Percentiles rank a stretch among this genome's conserved stretches.
These are phyloP conservation scores for Porpolomopsis calyptriformis DNA, from an alignment of 768 basidiomycete species.

Conservation along the genomic window DNA sequence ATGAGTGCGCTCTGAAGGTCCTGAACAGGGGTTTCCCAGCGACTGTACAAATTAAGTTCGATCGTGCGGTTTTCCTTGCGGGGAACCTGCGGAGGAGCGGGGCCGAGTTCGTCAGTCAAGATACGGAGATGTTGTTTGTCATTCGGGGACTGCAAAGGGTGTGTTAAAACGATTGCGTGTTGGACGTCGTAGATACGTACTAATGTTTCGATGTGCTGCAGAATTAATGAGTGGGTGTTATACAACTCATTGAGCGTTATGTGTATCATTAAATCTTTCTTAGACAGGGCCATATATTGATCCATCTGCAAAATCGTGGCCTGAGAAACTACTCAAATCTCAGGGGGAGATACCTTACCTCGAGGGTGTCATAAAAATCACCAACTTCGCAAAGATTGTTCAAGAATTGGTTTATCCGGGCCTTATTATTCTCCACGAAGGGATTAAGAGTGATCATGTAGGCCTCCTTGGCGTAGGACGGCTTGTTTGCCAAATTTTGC, in stretches of 20 bases:
- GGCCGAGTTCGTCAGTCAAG: slow-evolving; percentile 89
- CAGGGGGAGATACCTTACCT: slow-evolving; percentile 43
- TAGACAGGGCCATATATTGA: slow-evolving; percentile 99
- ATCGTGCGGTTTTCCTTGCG: slow-evolving; percentile 96
- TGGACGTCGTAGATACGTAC: slow-evolving; percentile 27
- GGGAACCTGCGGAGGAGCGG: slow-evolving; percentile 90
- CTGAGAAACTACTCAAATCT: neutral
- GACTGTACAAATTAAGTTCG: slow-evolving; percentile 85
- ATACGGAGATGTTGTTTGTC: slow-evolving; percentile 97
- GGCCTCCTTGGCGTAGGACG: slow-evolving; percentile 92
- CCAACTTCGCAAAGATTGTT: slow-evolving; percentile 97
- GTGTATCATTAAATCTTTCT: slow-evolving; percentile 97
- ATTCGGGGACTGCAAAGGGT: slow-evolving; percentile 66
- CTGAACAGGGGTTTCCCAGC: slow-evolving; percentile 99
- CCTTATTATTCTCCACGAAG: slow-evolving; percentile 98
- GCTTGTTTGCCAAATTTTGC: slow-evolving; percentile 98
- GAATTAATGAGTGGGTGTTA: slow-evolving; percentile 92
- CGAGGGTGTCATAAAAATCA: slow-evolving; percentile 97
- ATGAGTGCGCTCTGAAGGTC: slow-evolving; percentile 94
- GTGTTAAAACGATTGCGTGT: neutral
- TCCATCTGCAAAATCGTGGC: slow-evolving; percentile 67
- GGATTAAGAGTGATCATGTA: slow-evolving; percentile 99
- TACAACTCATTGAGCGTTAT: slow-evolving; percentile 99
- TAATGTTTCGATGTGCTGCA: slow-evolving; percentile 90
- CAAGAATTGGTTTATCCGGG: slow-evolving; percentile 93